Conservation (phyloP, 23 red algal species). For the Agarophyton chilense region DNA sequence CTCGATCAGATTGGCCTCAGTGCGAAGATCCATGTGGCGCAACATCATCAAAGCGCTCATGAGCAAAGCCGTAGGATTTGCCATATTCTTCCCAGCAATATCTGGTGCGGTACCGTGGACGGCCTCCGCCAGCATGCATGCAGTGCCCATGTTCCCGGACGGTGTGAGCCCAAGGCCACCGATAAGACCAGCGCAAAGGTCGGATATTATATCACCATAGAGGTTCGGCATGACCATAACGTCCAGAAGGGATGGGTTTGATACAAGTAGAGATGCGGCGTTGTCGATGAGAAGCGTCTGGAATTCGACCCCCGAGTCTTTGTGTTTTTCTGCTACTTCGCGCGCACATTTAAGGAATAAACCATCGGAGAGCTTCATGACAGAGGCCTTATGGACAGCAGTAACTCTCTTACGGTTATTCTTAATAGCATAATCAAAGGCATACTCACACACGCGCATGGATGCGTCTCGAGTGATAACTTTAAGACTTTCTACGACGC, state of each 20-base stretch:
- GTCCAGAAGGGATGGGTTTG: constrained; percentile 82
- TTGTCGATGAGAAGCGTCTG: constrained; percentile 88
- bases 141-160: constrained; percentile 85
- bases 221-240: constrained; percentile 99
- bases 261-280: constrained; percentile 70
- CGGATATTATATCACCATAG: constrained; percentile 96
- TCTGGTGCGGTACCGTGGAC: constrained; percentile 96
- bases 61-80: constrained; percentile 95
- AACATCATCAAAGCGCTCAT: constrained; percentile 96
- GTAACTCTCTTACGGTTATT: constrained; percentile 92
- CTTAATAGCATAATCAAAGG: constrained; percentile 91
- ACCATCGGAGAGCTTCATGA: constrained; percentile 95
- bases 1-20: constrained; percentile 83
- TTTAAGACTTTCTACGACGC: constrained; percentile 99
- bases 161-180: constrained; percentile 95
- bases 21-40: constrained; percentile 85
- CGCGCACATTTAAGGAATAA: constrained; percentile 92
- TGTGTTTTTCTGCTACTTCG: constrained; percentile 69
- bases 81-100: constrained; percentile 85
- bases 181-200: constrained; percentile 95
- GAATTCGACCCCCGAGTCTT: constrained; percentile 63
- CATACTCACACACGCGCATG: constrained; percentile 90
- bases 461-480: constrained; percentile 86
- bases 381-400: constrained; percentile 96
- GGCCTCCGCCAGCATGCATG: constrained; percentile 89